Conservation (phyloP, 2,329 filamentous ascomycete species). For the Pseudogymnoascus sp. region DNA sequence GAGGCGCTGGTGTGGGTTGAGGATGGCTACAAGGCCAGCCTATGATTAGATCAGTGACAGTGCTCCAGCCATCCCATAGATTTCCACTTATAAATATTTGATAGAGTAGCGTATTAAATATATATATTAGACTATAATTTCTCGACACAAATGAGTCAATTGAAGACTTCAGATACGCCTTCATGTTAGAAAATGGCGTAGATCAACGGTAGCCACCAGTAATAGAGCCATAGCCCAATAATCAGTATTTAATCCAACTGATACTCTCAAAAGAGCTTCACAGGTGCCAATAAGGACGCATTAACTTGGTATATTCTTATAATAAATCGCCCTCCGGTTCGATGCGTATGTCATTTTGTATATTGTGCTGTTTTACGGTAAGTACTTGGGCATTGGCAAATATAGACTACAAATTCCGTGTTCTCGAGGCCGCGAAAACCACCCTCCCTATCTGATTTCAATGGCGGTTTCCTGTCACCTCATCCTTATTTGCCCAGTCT, state of each 20-base stretch:
- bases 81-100: background rate
- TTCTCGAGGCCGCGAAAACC: background rate
- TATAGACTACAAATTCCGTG: background rate
- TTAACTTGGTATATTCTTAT: background rate
- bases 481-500: background rate
- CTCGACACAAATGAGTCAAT: background rate
- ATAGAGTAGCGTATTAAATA: background rate
- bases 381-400: background rate
- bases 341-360: background rate
- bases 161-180: background rate
- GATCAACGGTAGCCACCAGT: background rate
- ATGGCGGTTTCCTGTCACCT: background rate
- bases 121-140: background rate
- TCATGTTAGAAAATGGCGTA: background rate
- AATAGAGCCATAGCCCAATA: background rate
- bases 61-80: background rate
- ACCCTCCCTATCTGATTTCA: background rate
- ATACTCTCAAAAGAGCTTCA: background rate
- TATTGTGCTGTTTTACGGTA: background rate
- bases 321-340: background rate
- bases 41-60: background rate
- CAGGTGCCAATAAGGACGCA: background rate
- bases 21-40: background rate
- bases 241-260: background rate
- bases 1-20: conserved; percentile 1